phyloP scores from a whole-genome alignment of 2,329 filamentous ascomycete species.

The Colletotrichum godetiae region DNA sequence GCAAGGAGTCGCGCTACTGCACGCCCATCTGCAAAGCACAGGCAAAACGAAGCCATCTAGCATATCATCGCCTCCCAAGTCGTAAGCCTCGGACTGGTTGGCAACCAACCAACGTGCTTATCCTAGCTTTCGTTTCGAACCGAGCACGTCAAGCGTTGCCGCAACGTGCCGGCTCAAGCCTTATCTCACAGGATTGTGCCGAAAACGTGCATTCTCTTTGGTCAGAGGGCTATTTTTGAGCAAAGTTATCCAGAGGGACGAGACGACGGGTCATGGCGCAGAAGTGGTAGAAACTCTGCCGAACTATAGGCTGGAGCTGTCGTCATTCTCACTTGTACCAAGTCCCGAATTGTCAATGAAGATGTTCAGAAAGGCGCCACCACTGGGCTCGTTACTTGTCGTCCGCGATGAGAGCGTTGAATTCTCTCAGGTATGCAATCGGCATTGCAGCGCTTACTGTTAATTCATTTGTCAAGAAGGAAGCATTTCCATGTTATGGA shows the following conservation, averaged over 20 bases:
- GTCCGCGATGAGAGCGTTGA: too few relatives aligned
- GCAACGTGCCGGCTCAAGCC: slow-evolving; percentile 6
- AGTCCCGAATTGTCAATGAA: not conserved
- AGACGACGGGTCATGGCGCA: slow-evolving; percentile 30
- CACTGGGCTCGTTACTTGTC: too few relatives aligned
- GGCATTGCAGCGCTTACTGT: too few relatives aligned
- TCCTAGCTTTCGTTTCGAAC: not conserved
- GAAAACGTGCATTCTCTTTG: not conserved
- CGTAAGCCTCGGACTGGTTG: not conserved
- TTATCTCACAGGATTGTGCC: not conserved
- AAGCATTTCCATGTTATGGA: not conserved
- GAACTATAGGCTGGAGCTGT: not conserved
- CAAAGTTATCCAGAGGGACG: slow-evolving; percentile 18
- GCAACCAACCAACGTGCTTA: not conserved
- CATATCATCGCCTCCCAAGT: slow-evolving; percentile 10
- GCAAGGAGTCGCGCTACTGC: slow-evolving; percentile 18
- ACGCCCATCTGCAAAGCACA: slow-evolving; percentile 19
- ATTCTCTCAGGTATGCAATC: too few relatives aligned
- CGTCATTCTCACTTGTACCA: not conserved
- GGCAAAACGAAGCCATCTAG: slow-evolving; percentile 2
- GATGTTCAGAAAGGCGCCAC: not conserved
- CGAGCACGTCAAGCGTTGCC: not conserved
- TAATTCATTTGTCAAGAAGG: not conserved
- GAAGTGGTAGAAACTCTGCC: slow-evolving; percentile 24
- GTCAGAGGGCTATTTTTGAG: slow-evolving; percentile 4